Conservation (phyloP, 805 yeast genomes). For the Zygosaccharomyces gambellarensis region DNA sequence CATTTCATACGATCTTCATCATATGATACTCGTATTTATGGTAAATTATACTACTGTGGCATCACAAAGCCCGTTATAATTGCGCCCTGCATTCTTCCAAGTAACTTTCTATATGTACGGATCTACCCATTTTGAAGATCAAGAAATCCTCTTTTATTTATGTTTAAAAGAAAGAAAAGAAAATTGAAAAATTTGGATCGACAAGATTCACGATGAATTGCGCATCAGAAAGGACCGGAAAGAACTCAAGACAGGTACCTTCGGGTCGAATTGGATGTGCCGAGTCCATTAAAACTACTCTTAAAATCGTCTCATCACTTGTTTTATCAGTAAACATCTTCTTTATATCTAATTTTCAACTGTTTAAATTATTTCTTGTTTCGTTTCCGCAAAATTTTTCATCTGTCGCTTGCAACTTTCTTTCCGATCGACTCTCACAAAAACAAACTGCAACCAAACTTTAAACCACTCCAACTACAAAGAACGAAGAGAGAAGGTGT, state of each 20-base stretch:
- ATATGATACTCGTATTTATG: neutral
- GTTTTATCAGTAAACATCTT: too few relatives aligned
- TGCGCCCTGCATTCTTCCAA: neutral
- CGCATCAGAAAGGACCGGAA: neutral
- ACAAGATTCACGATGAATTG: neutral
- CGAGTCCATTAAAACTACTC: neutral
- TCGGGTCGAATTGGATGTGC: neutral
- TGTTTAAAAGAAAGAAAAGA: neutral
- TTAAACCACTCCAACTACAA: constrained; percentile 1
- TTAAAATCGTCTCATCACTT: neutral
- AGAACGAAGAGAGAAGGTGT: neutral
- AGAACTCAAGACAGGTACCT: neutral
- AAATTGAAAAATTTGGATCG: too few relatives aligned
- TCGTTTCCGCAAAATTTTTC: constrained; percentile 1
- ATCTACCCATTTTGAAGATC: neutral
- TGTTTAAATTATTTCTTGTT: neutral
- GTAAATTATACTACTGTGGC: too few relatives aligned
- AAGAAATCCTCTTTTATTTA: neutral
- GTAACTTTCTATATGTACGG: neutral
- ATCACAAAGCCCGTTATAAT: too few relatives aligned
- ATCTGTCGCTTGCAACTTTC: constrained; percentile 1
- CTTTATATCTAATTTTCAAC: neutral
- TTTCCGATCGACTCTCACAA: constrained; percentile 4
- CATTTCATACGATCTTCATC: neutral
- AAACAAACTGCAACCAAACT: constrained; percentile 4